Base-by-base conservation (phyloP, 805 yeast genomes). In the Lipomyces starkeyi region DNA sequence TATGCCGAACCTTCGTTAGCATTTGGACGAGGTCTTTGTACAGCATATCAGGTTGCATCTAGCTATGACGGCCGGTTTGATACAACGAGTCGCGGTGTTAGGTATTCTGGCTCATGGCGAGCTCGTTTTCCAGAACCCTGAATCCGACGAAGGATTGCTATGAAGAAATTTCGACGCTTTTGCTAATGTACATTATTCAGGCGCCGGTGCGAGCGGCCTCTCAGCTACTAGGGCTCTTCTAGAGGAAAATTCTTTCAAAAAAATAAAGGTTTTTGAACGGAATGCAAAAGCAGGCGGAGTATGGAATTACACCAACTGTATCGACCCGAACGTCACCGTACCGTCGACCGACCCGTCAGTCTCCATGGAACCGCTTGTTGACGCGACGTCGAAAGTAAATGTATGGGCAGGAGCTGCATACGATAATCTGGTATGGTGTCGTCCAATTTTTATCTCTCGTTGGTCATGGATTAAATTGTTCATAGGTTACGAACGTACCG, bases 281-380 rank as follows among this genome's bases (percentile, higher is more conserved):
- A 82, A 90, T 69, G 71, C 79, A 7, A 76, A 78, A n/a, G 75
- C 84, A n/a, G 97, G 97, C 14, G 97, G 97, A 0, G 79, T 91
- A 8, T 91, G 97, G 97, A 85, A 87, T 75, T 89, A 85, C 74
- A 82, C 80, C 64, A 80, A 76, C 63, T 68, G 65, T 72, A 79
- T 73, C 35, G 68, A 67, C 59, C 34, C 60, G 49, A 62, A 58
- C 8, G 47, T 70, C 5, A 81, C 73, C 0, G 78, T 78, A 0
- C 83, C 84, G 1, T 75, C 78, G 0, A 63, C 61, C 0, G 77
- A 76, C 47, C 81, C 81, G 14, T 57, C 58, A 32, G 61, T 59
- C 2, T 65, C 61, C 25, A 70, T 69, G 1, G 74, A 66, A 2
- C 76, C 76, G 54, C 63, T 72, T 2, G 57, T 65, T 3, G 58